Evolutionary conservation across 1,139 yeast genomes (phyloP).

Genomic region (Yarrowia galli): DNA sequence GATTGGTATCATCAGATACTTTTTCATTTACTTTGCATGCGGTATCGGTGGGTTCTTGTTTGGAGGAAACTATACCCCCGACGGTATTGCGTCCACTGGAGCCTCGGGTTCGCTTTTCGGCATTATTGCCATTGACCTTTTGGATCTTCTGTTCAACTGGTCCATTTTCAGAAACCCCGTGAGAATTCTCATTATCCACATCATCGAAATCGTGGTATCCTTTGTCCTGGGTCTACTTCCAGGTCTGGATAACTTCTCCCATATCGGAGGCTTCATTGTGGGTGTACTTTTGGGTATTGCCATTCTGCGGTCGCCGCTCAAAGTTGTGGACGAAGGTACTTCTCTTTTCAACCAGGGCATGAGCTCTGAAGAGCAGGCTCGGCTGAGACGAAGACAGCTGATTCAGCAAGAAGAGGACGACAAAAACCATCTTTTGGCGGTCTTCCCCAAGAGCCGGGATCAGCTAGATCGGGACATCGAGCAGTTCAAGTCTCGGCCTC

Average conservation of each 20-base stretch:
- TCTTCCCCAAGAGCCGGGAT: slow-evolving; percentile 42
- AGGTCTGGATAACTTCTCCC: slow-evolving; percentile 78
- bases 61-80: slow-evolving; percentile 76
- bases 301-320: slow-evolving; percentile 65
- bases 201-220: slow-evolving; percentile 65
- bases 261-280: slow-evolving; percentile 76
- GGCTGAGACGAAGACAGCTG: slow-evolving; percentile 34
- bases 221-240: slow-evolving; percentile 74
- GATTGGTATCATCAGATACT: slow-evolving; percentile 65
- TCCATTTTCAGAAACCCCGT: slow-evolving; percentile 54
- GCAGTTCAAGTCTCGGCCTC: slow-evolving; percentile 50
- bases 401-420: slow-evolving; percentile 34
- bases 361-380: slow-evolving; percentile 27
- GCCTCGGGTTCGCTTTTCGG: slow-evolving; percentile 82
- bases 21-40: slow-evolving; percentile 63
- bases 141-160: slow-evolving; percentile 65
- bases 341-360: slow-evolving; percentile 13
- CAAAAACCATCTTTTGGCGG: slow-evolving; percentile 30
- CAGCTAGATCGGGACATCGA: slow-evolving; percentile 44
- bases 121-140: slow-evolving; percentile 66
- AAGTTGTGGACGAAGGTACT: slow-evolving; percentile 46
- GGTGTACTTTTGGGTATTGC: slow-evolving; percentile 64
- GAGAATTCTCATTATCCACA: slow-evolving; percentile 57
- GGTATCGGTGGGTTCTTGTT: slow-evolving; percentile 74
- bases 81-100: slow-evolving; percentile 74